Base-by-base conservation (phyloP, 257 asterid species). In the Solanum phureja region DNA sequence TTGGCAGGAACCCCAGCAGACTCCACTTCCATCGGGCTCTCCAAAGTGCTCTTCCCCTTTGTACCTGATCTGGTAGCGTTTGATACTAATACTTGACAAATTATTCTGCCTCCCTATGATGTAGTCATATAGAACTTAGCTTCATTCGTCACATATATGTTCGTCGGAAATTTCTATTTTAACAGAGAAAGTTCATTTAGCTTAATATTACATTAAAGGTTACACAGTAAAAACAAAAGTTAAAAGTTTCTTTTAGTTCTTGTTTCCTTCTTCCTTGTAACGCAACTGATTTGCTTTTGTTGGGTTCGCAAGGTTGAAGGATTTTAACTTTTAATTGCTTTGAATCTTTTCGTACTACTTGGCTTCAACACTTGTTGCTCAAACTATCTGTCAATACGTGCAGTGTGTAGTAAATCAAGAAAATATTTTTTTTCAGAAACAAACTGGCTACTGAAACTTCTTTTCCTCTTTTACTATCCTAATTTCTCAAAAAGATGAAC, bases 1-100 rank as follows among this genome's bases (percentile, higher is more conserved):
- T 73, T 64, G 91, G 88, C 92, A 95, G 98, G 98, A 89, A 92
- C 96, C 86, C 98, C 98, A 11, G 98, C 98, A 68, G 99, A 96
- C 71, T 96, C 95, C 87, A 89, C 98, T 49, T 95, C 98, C 79
- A 88, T 96, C 88, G 99, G 99, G 68, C 77, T 94, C 89, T 95
- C 99, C 71, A 89, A 91, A 87, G 89, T 90, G 86, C 94, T 96
- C 76, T 94, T 96, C 91, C 92, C 98, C 86, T 88, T 89, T 58
- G 75, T 92, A 84, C 99, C 98, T 90, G 98, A 95, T 92, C 93
- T 96, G 95, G 99, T 96, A 93, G 86, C 87, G 42, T 68, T 44
- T 86, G n/a, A 46, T 72, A 72, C 81, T 14, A 84, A 74, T 76
- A 40, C 83, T 76, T 40, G 58, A 76, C 12, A 37, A 11, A 29